Conservation (phyloP, 1,284 basidiomycete genomes). For the Boletus holoroseus region DNA sequence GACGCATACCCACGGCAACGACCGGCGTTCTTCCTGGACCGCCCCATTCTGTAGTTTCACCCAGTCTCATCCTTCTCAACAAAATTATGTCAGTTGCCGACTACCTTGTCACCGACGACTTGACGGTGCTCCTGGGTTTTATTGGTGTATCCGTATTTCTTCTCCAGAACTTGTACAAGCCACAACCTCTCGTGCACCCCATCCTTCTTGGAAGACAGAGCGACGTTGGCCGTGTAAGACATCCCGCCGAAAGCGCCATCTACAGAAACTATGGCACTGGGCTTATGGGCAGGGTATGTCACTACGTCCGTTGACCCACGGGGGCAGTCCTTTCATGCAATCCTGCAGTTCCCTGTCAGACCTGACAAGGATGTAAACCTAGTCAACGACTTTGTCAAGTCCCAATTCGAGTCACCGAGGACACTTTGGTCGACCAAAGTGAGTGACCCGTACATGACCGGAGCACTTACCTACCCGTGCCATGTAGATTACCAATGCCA, state of each 20-base stretch:
- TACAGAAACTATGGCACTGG: slow-evolving; percentile 81
- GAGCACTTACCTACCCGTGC: not conserved
- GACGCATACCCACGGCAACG: slow-evolving; percentile 8
- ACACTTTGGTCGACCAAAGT: slow-evolving; percentile 77
- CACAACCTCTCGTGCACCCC: slow-evolving; percentile 75
- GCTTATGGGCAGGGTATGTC: slow-evolving; percentile 64
- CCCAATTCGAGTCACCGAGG: slow-evolving; percentile 59
- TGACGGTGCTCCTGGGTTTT: slow-evolving; percentile 68
- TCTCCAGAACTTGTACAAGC: slow-evolving; percentile 68
- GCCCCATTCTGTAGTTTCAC: not conserved
- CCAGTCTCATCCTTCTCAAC: not conserved
- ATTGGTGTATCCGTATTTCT: slow-evolving; percentile 69
- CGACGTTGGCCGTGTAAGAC: slow-evolving; percentile 72
- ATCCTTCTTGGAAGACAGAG: slow-evolving; percentile 78
- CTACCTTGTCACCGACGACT: slow-evolving; percentile 66
- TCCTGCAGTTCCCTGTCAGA: slow-evolving; percentile 59
- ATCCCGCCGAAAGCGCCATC: slow-evolving; percentile 68
- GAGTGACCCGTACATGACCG: slow-evolving; percentile 2
- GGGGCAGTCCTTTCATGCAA: not conserved
- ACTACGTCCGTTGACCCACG: not conserved
- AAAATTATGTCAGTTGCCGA: slow-evolving; percentile 42
- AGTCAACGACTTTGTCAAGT: slow-evolving; percentile 59
- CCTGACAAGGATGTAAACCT: slow-evolving; percentile 66
- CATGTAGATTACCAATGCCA: slow-evolving; percentile 60
- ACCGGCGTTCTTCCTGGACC: not conserved